Conservation (phyloP, 2,329 filamentous ascomycete species). For the Cadophora sp. region DNA sequence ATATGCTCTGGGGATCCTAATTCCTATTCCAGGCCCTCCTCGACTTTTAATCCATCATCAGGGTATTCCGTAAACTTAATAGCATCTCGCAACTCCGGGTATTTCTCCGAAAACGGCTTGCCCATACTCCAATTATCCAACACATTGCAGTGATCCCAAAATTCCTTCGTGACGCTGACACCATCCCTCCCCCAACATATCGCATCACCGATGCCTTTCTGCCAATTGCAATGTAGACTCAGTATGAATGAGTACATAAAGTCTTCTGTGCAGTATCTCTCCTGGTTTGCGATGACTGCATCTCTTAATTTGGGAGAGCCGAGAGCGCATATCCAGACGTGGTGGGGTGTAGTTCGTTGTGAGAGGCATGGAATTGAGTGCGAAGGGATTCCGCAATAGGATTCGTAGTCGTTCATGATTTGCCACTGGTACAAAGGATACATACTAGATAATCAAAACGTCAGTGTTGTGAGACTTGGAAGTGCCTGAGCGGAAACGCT, state of each 20-base stretch:
- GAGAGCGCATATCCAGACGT: constrained; percentile 6
- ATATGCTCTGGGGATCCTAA: neutral
- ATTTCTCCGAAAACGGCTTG: neutral
- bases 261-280: constrained; percentile 3
- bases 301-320: constrained; percentile 8
- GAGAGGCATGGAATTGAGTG: neutral
- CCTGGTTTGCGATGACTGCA: neutral
- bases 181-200: constrained; percentile 8
- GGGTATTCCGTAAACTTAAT: neutral
- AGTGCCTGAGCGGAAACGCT: too few relatives aligned
- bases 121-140: constrained; percentile 8
- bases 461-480: neutral
- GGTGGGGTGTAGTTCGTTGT: constrained; percentile 6
- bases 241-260: constrained; percentile 2
- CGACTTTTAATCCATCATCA: neutral
- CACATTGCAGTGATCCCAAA: constrained; percentile 7
- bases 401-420: constrained; percentile 11
- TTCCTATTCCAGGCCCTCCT: neutral
- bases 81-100: neutral
- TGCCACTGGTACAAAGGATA: constrained; percentile 19
- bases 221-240: constrained; percentile 7
- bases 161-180: constrained; percentile 9
- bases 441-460: neutral
- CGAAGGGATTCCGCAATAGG: neutral
- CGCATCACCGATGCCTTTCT: neutral